Evolutionary conservation across 2,329 filamentous ascomycete species (phyloP), one percentile per base, ranked within the genome.

Genomic region (Ceratocystis albifundus): DNA sequence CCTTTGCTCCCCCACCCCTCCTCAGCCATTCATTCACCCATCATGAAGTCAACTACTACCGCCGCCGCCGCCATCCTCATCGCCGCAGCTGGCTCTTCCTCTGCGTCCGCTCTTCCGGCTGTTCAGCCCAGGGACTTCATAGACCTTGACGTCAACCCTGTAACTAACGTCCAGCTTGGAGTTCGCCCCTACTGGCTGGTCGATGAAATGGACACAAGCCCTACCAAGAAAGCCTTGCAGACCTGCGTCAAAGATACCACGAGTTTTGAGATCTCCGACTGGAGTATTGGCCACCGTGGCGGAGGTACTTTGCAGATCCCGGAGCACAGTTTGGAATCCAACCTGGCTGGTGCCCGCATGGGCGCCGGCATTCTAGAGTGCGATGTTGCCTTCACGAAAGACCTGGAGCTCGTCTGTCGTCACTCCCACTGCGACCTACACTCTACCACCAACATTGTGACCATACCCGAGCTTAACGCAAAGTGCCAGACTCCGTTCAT

Each of bases 361-460:
- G 85, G 85, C 36, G 82, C 84, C 4, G 85, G 85, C 53, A 78
- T 87, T 55, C 79, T 86, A 64, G 85, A 88, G 74, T 88, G 85
- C 74, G 85, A 88, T 72, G 84, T 87, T 17, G 79, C 82, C 45
- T 88, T 88, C 75, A 88, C 85, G 67, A 80, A 77, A 69, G 85
- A 88, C 73, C 79, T 79, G 36, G 75, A 84, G 72, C 81, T 88
- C n/a, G 85, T 88, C 57, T 88, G 85, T 75, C 81, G 85, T 61
- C 85, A 88, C 75, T 81, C 80, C 61, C 82, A 86, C 70, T 88
- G 85, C 74, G 85, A 88, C 71, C 75, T 88, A 50, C 85, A 88
- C 76, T 85, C 82, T 25, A 88, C 85, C 7, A 88, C 85, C 72
- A 82, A 88, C 75, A 86, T 88, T 72, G 79, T 88, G 69, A 73